Conservation (phyloP, 805 yeast genomes). For the Nakazawaea ambrosiae region DNA sequence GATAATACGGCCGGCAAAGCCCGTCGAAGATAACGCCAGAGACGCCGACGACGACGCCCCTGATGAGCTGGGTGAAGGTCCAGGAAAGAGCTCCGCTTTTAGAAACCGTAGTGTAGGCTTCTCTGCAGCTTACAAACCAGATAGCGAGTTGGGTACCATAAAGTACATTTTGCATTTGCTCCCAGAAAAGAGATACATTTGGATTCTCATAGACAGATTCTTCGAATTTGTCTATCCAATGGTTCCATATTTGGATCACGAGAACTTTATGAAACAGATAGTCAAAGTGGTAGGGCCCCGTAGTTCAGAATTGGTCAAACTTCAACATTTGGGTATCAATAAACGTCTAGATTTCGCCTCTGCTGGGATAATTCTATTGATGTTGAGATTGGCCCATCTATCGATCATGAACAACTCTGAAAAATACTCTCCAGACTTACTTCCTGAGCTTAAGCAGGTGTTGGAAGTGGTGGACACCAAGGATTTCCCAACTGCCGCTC, state of each 20-base stretch:
- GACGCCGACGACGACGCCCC: conserved; percentile 8
- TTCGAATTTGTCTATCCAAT: conserved; percentile 39
- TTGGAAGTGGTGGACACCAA: conserved; percentile 22
- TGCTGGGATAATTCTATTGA: conserved; percentile 6
- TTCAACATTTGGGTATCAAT: conserved; percentile 13
- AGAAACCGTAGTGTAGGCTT: neutral
- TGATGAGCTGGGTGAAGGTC: neutral
- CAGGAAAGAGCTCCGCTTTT: neutral
- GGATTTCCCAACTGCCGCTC: conserved; percentile 35
- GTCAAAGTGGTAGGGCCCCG: conserved; percentile 28
- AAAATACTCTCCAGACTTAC: neutral
- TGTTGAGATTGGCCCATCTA: conserved; percentile 7
- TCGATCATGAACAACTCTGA: conserved; percentile 4
- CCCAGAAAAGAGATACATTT: conserved; percentile 32
- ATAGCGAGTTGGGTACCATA: conserved; percentile 19
- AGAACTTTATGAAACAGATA: conserved; percentile 24
- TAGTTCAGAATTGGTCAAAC: conserved; percentile 4
- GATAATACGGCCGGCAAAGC: conserved; percentile 1
- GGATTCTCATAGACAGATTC: conserved; percentile 34
- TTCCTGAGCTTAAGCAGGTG: neutral
- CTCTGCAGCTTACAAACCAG: conserved; percentile 6
- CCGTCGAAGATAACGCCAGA: conserved; percentile 3
- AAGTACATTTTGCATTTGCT: conserved; percentile 24
- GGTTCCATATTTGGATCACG: conserved; percentile 38
- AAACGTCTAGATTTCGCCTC: conserved; percentile 16